Percentiles rank a stretch among this genome's conserved stretches.
These are phyloP conservation scores for Styphnolobium japonicum DNA, from an alignment of 306 rosid genomes.

Conservation along the genomic window DNA sequence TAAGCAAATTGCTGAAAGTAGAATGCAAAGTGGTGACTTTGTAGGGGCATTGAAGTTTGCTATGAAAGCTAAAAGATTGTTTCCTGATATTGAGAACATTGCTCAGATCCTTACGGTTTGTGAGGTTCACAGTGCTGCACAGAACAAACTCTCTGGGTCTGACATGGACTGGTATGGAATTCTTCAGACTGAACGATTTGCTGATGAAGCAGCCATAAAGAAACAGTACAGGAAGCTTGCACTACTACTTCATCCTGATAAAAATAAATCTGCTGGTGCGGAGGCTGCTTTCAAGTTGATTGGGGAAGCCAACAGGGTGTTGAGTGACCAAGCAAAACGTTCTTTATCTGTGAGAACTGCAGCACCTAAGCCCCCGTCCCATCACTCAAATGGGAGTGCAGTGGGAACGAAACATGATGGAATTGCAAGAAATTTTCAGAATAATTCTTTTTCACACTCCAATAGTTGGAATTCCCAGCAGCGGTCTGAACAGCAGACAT, in stretches of 20 bases:
- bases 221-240: conserved; percentile 87
- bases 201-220: conserved; percentile 58
- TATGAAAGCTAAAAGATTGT: conserved; percentile 57
- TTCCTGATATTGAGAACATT: conserved; percentile 70
- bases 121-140: conserved; percentile 85
- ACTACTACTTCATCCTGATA: conserved; percentile 88
- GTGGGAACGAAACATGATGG: conserved; percentile 20
- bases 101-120: conserved; percentile 62
- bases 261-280: conserved; percentile 83
- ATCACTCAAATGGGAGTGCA: conserved; percentile 33
- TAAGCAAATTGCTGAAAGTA: conserved; percentile 63
- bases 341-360: conserved; percentile 28
- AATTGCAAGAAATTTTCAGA: conserved; percentile 30
- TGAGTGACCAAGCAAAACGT: conserved; percentile 61
- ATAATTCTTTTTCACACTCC: conserved; percentile 36
- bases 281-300: conserved; percentile 92
- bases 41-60: conserved; percentile 74
- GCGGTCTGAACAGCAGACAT: conserved; percentile 39
- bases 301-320: conserved; percentile 79
- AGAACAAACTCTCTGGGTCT: conserved; percentile 47
- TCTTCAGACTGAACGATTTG: conserved; percentile 51
- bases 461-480: conserved; percentile 27
- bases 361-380: conserved; percentile 33
- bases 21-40: conserved; percentile 61
- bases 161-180: conserved; percentile 87